Conservation (phyloP, 108 stramenopile genomes). For the Stephanodiscus triporus region DNA sequence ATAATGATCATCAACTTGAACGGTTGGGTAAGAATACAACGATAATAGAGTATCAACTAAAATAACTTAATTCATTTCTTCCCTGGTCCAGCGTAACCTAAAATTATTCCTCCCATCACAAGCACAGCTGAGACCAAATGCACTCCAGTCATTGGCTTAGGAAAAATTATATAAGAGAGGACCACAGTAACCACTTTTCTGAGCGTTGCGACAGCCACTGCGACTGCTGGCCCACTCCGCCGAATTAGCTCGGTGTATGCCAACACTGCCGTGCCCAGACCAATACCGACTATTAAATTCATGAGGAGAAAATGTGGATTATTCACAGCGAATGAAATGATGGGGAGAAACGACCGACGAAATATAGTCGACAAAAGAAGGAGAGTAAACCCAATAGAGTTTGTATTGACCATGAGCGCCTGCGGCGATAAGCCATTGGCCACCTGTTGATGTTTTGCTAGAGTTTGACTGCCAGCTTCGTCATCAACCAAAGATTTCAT, state of each 20-base stretch:
- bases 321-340: constrained; percentile 24
- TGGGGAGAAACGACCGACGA: constrained; percentile 36
- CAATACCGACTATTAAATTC: constrained; percentile 56
- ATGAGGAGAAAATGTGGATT: constrained; percentile 59
- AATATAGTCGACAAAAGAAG: constrained; percentile 44
- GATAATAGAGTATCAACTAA: not conserved
- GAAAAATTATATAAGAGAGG: constrained; percentile 62
- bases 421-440: constrained; percentile 53
- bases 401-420: constrained; percentile 67
- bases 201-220: constrained; percentile 64
- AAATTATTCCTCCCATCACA: constrained; percentile 22
- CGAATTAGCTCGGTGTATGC: constrained; percentile 67
- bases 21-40: not conserved
- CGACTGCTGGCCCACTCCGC: constrained; percentile 52
- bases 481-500: constrained; percentile 30
- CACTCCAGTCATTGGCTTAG: constrained; percentile 24
- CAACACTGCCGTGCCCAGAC: constrained; percentile 61
- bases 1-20: not conserved
- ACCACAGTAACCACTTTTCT: constrained; percentile 47
- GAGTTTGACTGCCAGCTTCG: not conserved
- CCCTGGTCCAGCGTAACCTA: constrained; percentile 21
- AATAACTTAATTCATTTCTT: constrained; percentile 8
- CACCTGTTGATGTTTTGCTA: constrained; percentile 1
- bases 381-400: constrained; percentile 57
- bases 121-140: constrained; percentile 13